Base-by-base conservation (phyloP, 768 basidiomycete species). In the Chalciporus piperatus region DNA sequence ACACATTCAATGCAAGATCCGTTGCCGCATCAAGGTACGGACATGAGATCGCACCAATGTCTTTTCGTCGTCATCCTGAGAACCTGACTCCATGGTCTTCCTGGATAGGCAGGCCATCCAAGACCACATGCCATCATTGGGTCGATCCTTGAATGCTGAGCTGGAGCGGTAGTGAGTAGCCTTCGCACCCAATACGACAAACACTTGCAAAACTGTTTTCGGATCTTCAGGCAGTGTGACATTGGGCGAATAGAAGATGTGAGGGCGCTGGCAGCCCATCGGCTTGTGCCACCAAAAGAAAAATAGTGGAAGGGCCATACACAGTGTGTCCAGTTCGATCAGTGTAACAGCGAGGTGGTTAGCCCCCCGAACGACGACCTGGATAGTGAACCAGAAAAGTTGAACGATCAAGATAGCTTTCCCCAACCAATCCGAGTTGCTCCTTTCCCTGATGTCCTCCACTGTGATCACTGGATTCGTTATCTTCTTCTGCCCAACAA, bases 281-380 rank as follows among this genome's bases (percentile, higher is more conserved):
- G 51, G 47, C 27, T 52, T 52, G n/a, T 43, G 8, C 41, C 32
- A 39, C 51, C 47, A 52, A 9, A 52, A 39, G 20, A 32, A 37
- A 39, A 52, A n/a, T 9, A 39, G 20, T 19, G 30, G 17, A 13
- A 48, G 19, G 14, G 41, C 33, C 41, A 52, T 38, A 27, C 33
- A 43, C 6, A 48, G 14, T 8, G 35, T 48, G n/a, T 43, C 51
- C 1, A 48, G 35, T 22, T 52, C 47, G 40, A 52, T 28, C 22
- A 48, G 37, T 4, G 51, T 48, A 41, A 52, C 23, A 1, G 14
- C 47, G 4, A 43, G 17, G 7, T 30, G 33, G 0, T 4, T 17
- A 4, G 12, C 28, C 14, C 35, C n/a, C 10, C 53, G 33, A 17
- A 32, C 44, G 23, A 19, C 33, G 6, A 22, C 20, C 22, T 48